phyloP scores from a whole-genome alignment of 192 early-diverging fungal species.

The Backusella liffmaniae region DNA sequence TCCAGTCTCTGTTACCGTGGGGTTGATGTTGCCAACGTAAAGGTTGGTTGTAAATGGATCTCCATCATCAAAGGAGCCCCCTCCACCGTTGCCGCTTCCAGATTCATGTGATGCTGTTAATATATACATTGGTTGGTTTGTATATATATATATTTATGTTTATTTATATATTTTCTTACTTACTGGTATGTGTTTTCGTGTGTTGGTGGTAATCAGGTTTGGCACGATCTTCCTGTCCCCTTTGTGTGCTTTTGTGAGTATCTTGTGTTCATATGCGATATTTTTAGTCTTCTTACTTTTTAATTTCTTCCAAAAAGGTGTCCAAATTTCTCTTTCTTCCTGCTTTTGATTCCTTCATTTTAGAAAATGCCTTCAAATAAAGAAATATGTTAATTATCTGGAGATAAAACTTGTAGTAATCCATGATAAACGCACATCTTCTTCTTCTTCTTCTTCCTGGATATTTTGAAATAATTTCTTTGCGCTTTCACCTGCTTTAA shows the following conservation, averaged over 20 bases:
- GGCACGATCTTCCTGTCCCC: conserved; percentile 68
- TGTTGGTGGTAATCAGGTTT: conserved; percentile 44
- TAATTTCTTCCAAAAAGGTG: conserved; percentile 81
- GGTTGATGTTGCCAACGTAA: conserved; percentile 79
- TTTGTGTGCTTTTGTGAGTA: neutral
- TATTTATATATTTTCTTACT: neutral
- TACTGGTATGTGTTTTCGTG: conserved; percentile 28
- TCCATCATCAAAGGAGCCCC: conserved; percentile 62
- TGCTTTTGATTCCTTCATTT: conserved; percentile 42
- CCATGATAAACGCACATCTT: neutral
- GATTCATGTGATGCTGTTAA: neutral
- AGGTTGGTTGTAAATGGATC: conserved; percentile 82
- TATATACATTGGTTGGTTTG: neutral
- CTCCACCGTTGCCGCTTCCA: conserved; percentile 22
- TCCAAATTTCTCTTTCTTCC: conserved; percentile 80
- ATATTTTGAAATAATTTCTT: neutral
- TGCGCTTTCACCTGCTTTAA: conserved; percentile 33
- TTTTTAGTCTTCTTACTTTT: conserved; percentile 42
- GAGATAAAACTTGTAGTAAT: neutral
- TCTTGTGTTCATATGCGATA: neutral
- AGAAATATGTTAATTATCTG: neutral
- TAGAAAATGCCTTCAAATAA: neutral
- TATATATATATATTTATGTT: too few relatives aligned
- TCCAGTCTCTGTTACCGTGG: conserved; percentile 64
- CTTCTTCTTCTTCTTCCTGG: conserved; percentile 21